These are phyloP conservation scores for Diplodia scrobiculata DNA, from an alignment of 2,329 filamentous ascomycete species.

Conservation along the genomic window DNA sequence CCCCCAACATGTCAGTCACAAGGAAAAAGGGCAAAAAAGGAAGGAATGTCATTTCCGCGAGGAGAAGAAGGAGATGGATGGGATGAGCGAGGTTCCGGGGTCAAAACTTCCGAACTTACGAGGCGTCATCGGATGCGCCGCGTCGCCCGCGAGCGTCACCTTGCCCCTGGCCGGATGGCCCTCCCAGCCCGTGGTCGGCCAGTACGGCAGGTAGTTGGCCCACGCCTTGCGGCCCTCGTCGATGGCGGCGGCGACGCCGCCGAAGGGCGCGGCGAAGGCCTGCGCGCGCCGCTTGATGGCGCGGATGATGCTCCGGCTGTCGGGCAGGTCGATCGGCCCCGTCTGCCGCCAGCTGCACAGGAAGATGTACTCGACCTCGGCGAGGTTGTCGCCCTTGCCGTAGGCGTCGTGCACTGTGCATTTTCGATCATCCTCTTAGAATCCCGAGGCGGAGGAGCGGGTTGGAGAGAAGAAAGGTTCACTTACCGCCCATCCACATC, in stretches of 20 bases:
- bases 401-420: conserved; percentile 34
- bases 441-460: background rate
- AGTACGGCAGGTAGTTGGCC: conserved; percentile 43
- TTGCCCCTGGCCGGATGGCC: conserved; percentile 37
- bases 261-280: conserved; percentile 44
- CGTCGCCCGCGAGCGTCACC: conserved; percentile 47
- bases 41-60: too few relatives aligned
- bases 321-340: conserved; percentile 35
- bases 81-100: too few relatives aligned
- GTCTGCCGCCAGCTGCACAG: conserved; percentile 52
- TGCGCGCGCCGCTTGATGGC: conserved; percentile 43
- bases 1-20: background rate
- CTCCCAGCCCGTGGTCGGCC: conserved; percentile 42
- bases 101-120: conserved; percentile 25
- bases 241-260: conserved; percentile 45
- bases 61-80: too few relatives aligned
- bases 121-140: conserved; percentile 48
- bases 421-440: too few relatives aligned
- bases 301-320: conserved; percentile 35
- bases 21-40: background rate
- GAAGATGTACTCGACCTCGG: conserved; percentile 52
- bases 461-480: conserved; percentile 27
- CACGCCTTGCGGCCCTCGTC: conserved; percentile 40
- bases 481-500: conserved; percentile 31
- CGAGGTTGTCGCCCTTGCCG: conserved; percentile 40